Conservation (phyloP, 2,329 filamentous ascomycete genomes). For the Fusarium hostae region DNA sequence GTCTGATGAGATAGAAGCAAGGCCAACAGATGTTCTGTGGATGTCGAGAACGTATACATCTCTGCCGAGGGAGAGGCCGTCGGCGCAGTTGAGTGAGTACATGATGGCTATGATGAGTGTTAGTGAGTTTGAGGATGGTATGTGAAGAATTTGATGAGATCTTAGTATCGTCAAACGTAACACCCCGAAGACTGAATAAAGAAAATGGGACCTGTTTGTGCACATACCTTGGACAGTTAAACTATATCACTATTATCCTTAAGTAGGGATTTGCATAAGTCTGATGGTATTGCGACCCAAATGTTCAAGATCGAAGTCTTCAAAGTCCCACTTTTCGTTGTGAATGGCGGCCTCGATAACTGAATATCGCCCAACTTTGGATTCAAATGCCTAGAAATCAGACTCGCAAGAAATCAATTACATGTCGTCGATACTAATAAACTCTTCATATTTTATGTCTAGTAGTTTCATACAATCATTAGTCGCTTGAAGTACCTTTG, state of each 20-base stretch:
- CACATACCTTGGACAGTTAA: background rate
- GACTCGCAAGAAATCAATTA: background rate
- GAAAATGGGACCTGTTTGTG: rapidly evolving
- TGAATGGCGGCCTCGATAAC: constrained; percentile 44
- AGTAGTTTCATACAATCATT: rapidly evolving
- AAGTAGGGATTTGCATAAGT: background rate
- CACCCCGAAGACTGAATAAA: rapidly evolving
- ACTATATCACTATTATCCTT: background rate
- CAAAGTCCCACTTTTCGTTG: constrained; percentile 36
- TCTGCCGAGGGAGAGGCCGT: constrained; percentile 45
- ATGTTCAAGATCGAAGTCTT: constrained; percentile 34
- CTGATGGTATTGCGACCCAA: background rate
- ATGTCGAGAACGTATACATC: constrained; percentile 70
- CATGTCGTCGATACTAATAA: rapidly evolving
- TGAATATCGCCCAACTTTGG: constrained; percentile 40
- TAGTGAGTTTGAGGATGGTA: background rate
- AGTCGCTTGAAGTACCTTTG: rapidly evolving
- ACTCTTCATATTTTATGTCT: background rate
- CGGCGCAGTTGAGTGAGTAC: constrained; percentile 50
- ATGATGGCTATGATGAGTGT: constrained; percentile 31
- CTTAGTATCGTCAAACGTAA: rapidly evolving
- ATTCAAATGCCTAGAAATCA: background rate
- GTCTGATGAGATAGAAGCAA: constrained; percentile 76
- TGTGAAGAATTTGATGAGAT: background rate
- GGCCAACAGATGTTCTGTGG: constrained; percentile 59